Base-by-base conservation (phyloP, 345 rosid genomes). In the Mercurialis annua region DNA sequence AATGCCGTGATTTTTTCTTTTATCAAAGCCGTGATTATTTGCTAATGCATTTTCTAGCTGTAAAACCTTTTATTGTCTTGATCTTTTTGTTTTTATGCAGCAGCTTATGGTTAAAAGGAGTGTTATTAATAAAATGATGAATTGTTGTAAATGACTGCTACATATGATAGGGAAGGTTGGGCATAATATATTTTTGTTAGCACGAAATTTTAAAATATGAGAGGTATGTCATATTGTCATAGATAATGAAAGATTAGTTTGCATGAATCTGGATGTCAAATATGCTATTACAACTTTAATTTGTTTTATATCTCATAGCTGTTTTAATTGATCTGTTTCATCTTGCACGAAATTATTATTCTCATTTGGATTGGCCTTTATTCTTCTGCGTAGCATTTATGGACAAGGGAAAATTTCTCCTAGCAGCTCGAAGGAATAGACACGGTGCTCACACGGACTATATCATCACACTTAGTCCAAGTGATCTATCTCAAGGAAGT, bases 401-500 rank as follows among this genome's bases (percentile, higher is more conserved):
- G 46, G 96, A 93, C 48, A 81, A 83, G 76, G 96, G 94, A 58
- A 93, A 93, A 84, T 87, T 93, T 83, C 96, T 93, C 67, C 85
- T 93, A 69, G 98, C 97, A 11, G 97, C 98, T 53, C 77, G 92
- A 59, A 87, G 94, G 78, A 87, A 76, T 65, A 80, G 96, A 78
- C 82, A 81, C 27, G 92, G 96, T 64, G 86, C 90, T 70, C 89
- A 87, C 77, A 80, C 79, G 5, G 98, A 90, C 71, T 93, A 93
- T 78, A 83, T 90, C 50, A 86, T 93, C 62, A 88, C 98, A 50
- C 94, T 88, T 77, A 90, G 89, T 66, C 84, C 88, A n/a, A 82
- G 81, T 67, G 98, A 93, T 68, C 44, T 88, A 77, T 93, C 98
- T 31, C 98, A 93, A 85, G 96, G 92, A 77, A 93, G 96, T 55